Conservation (phyloP, 805 yeast species). For the Cephaloascus albidus region DNA sequence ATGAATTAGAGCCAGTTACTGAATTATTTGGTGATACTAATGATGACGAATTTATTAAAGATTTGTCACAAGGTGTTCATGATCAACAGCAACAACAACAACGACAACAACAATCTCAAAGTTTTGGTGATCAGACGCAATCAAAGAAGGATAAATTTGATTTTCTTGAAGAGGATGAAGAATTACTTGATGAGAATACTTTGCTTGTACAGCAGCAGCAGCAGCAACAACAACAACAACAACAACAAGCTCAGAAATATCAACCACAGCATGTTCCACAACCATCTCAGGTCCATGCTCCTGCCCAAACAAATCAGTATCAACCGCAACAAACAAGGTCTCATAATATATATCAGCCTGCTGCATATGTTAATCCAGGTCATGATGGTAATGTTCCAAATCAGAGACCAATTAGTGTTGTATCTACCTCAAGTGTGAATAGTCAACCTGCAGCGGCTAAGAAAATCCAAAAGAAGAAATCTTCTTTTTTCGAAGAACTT, state of each 20-base stretch:
- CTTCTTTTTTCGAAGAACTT: slow-evolving; percentile 48
- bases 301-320: slow-evolving; percentile 26
- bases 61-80: slow-evolving; percentile 4
- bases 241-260: slow-evolving; percentile 14
- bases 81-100: slow-evolving; percentile 1
- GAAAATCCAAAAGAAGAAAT: slow-evolving; percentile 10
- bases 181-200: slow-evolving; percentile 31
- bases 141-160: slow-evolving; percentile 29
- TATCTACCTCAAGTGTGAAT: slow-evolving; percentile 1
- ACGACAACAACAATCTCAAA: slow-evolving; percentile 7
- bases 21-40: no score
- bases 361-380: neutral
- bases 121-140: slow-evolving; percentile 21
- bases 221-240: slow-evolving; percentile 14
- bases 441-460: slow-evolving; percentile 8
- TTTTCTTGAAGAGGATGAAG: slow-evolving; percentile 34
- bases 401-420: slow-evolving; percentile 2
- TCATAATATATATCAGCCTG: neutral
- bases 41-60: slow-evolving; percentile 12
- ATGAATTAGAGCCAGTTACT: no score
- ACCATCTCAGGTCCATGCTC: slow-evolving; percentile 1
- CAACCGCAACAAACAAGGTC: neutral
- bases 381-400: neutral
- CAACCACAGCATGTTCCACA: slow-evolving; percentile 10
- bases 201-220: slow-evolving; percentile 10